Evolutionary conservation across 306 rosid genomes (phyloP).

Genomic region (Lupinus albus): DNA sequence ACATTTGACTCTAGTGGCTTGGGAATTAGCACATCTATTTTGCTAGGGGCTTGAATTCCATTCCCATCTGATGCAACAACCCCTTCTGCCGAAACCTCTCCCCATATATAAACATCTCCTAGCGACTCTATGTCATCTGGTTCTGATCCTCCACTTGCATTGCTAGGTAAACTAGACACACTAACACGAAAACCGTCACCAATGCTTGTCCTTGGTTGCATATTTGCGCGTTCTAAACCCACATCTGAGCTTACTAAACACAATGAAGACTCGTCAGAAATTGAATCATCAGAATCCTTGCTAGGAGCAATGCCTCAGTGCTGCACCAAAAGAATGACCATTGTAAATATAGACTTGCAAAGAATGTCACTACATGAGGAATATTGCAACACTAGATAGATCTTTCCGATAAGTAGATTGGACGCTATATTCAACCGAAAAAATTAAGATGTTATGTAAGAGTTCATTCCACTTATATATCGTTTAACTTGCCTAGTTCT

Average conservation of each 20-base stretch:
- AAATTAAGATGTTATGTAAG: no score
- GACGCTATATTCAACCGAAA: no score
- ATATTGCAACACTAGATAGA: no score
- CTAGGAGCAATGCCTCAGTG: conserved; percentile 44
- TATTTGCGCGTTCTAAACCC: conserved; percentile 59
- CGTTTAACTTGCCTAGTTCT: no score
- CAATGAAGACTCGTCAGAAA: conserved; percentile 29
- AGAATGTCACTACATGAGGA: background rate
- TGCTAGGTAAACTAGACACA: conserved; percentile 67
- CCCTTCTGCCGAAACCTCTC: conserved; percentile 69
- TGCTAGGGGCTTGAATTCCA: conserved; percentile 47
- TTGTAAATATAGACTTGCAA: conserved; percentile 35
- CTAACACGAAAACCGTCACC: conserved; percentile 73
- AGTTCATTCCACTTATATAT: no score
- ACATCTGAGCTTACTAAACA: conserved; percentile 55
- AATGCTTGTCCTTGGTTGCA: conserved; percentile 72
- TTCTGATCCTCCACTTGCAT: conserved; percentile 77
- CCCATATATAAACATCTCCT: conserved; percentile 86
- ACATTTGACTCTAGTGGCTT: conserved; percentile 68
- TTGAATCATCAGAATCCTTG: conserved; percentile 51
- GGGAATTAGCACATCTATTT: conserved; percentile 68
- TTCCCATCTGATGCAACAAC: conserved; percentile 49
- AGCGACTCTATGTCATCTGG: conserved; percentile 72
- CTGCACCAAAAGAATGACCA: conserved; percentile 47
- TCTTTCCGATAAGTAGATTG: no score